Evolutionary conservation across 192 early-diverging fungal genomes (phyloP).

Genomic region (Pilobolus umbonatus): DNA sequence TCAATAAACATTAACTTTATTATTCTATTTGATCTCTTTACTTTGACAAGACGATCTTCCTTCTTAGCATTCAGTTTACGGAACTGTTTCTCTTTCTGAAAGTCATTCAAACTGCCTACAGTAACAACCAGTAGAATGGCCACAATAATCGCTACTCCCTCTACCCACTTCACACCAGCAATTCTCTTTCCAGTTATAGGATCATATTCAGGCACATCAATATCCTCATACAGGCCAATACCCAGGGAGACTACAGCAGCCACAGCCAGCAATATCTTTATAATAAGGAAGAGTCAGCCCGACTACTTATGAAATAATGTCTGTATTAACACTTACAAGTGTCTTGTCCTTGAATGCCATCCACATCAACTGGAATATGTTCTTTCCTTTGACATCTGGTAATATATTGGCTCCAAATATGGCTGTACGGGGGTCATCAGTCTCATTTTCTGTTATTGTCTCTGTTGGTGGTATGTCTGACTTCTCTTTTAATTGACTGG

Average conservation of each 20-base stretch:
- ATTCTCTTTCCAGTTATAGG: slow-evolving; percentile 21
- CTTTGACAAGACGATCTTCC: slow-evolving; percentile 73
- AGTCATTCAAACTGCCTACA: slow-evolving; percentile 79
- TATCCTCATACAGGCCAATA: slow-evolving; percentile 80
- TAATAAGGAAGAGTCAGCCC: slow-evolving; percentile 5
- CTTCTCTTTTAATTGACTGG: not conserved
- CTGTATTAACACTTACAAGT: slow-evolving; percentile 42
- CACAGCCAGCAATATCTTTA: slow-evolving; percentile 69
- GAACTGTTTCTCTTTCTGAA: slow-evolving; percentile 84
- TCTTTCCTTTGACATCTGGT: slow-evolving; percentile 63
- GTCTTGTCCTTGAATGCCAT: slow-evolving; percentile 79
- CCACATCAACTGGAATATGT: slow-evolving; percentile 74
- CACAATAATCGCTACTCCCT: slow-evolving; percentile 79
- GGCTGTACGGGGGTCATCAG: not conserved
- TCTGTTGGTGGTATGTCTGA: not conserved
- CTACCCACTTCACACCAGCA: slow-evolving; percentile 75
- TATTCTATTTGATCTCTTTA: slow-evolving; percentile 9
- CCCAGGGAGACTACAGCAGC: slow-evolving; percentile 77
- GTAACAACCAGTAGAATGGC: slow-evolving; percentile 76
- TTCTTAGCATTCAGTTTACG: slow-evolving; percentile 81
- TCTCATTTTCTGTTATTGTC: not conserved
- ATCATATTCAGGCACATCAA: slow-evolving; percentile 42
- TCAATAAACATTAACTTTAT: not conserved
- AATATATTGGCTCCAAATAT: slow-evolving; percentile 70
- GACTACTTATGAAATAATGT: not conserved